Percentiles rank a stretch among this genome's conserved stretches.
Evolutionary conservation across 1,139 yeast species (phyloP).

Genomic region (Pneumocystis wakefieldiae): DNA sequence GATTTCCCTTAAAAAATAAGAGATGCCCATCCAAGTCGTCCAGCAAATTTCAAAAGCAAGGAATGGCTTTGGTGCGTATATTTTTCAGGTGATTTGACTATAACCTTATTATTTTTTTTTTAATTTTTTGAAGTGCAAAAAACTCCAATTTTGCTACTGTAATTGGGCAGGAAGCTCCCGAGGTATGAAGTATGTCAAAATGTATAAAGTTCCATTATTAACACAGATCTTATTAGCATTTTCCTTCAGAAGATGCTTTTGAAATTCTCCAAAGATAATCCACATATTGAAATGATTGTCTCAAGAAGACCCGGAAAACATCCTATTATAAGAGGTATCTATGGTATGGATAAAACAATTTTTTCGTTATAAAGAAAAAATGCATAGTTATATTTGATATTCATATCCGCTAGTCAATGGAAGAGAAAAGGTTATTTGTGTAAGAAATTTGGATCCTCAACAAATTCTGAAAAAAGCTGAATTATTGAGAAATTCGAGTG

Average conservation of each 20-base stretch:
- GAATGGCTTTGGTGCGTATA: slow-evolving; percentile 71
- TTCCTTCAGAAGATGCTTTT: slow-evolving; percentile 43
- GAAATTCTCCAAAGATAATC: slow-evolving; percentile 42
- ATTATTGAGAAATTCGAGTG: slow-evolving; percentile 43
- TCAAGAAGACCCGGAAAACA: slow-evolving; percentile 56
- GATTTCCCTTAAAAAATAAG: slow-evolving; percentile 2
- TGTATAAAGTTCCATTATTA: neutral
- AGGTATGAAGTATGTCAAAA: slow-evolving; percentile 41
- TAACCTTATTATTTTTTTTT: neutral
- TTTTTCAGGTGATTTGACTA: slow-evolving; percentile 32
- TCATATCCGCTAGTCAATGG: slow-evolving; percentile 20
- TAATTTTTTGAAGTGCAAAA: slow-evolving; percentile 35
- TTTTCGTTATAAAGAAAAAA: neutral
- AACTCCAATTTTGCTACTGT: slow-evolving; percentile 61
- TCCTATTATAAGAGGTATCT: slow-evolving; percentile 60
- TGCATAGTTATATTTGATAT: neutral
- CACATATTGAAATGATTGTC: slow-evolving; percentile 58
- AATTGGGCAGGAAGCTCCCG: slow-evolving; percentile 92
- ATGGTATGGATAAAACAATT: slow-evolving; percentile 24
- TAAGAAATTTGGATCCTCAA: slow-evolving; percentile 41
- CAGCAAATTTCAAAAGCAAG: slow-evolving; percentile 41
- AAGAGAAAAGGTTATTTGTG: slow-evolving; percentile 40
- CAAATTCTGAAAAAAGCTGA: slow-evolving; percentile 41
- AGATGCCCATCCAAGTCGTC: slow-evolving; percentile 32
- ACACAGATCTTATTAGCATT: slow-evolving; percentile 27